phyloP scores from a whole-genome alignment of 306 rosid genomes.

The Dryas drummondii region DNA sequence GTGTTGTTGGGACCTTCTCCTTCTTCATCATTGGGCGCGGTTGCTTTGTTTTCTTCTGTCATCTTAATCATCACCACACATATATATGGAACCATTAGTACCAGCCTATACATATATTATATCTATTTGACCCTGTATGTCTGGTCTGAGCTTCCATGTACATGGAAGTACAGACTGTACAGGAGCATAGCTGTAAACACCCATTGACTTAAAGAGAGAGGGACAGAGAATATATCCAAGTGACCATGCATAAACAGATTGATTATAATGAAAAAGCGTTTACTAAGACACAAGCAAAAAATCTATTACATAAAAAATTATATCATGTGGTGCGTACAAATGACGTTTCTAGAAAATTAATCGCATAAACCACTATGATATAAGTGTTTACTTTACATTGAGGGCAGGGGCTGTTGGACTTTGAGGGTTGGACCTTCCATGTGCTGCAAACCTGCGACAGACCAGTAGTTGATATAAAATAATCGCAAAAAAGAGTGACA shows the following conservation, averaged over 20 bases:
- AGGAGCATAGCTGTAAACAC: not conserved
- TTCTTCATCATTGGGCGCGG: not conserved
- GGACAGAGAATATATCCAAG: too few relatives aligned
- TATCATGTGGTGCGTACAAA: too few relatives aligned
- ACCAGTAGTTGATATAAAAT: not conserved
- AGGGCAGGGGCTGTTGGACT: too few relatives aligned
- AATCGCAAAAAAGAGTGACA: not conserved
- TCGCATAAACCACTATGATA: too few relatives aligned
- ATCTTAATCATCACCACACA: not conserved
- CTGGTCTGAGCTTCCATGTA: not conserved
- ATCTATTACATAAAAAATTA: not conserved
- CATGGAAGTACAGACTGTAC: not conserved
- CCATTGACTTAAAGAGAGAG: conserved; percentile 10
- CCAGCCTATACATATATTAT: not conserved
- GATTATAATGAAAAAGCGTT: too few relatives aligned
- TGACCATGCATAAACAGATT: not conserved
- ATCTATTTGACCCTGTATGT: not conserved
- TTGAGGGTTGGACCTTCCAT: too few relatives aligned
- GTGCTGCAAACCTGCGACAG: not conserved
- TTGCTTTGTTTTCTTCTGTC: conserved; percentile 16
- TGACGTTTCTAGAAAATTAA: too few relatives aligned
- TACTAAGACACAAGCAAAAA: not conserved
- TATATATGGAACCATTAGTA: not conserved
- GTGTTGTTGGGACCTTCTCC: not conserved
- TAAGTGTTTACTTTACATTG: too few relatives aligned